Conservation (phyloP, 441 rosid genomes). For the Populus hybrid region DNA sequence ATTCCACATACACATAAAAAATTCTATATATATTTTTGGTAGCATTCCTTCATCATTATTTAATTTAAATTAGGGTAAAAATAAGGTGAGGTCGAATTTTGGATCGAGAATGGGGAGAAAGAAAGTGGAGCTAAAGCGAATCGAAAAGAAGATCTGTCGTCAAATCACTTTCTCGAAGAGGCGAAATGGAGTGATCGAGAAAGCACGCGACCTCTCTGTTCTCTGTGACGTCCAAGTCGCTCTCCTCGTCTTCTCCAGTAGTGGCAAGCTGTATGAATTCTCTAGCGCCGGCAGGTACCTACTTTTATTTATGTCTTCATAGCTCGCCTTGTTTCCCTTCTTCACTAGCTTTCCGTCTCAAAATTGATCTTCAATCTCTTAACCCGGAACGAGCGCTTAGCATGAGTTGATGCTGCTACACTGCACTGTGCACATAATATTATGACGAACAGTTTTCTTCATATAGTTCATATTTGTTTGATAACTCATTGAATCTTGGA, state of each 20-base stretch:
- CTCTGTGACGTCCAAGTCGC: constrained; percentile 36
- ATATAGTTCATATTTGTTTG: neutral
- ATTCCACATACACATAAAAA: too few species aligned
- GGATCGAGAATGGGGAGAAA: constrained; percentile 40
- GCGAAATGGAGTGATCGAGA: constrained; percentile 37
- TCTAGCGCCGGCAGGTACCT: constrained; percentile 31
- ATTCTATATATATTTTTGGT: neutral
- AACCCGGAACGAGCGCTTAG: neutral
- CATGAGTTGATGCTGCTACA: neutral
- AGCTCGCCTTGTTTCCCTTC: neutral
- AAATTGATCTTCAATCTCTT: neutral
- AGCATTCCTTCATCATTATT: neutral
- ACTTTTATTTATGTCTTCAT: neutral
- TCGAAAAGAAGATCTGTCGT: constrained; percentile 49
- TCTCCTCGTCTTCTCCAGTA: constrained; percentile 33
- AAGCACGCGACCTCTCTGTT: constrained; percentile 36
- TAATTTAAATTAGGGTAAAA: neutral
- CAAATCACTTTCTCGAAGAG: constrained; percentile 54
- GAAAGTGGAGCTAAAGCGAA: constrained; percentile 48
- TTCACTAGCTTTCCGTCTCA: neutral
- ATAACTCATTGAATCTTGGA: neutral
- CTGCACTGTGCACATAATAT: neutral
- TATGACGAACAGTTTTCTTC: neutral
- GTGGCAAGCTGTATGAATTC: constrained; percentile 35
- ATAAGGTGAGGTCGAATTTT: neutral